Evolutionary conservation across 2,329 filamentous ascomycete species (phyloP).

Genomic region (Neofusicoccum cordaticola): DNA sequence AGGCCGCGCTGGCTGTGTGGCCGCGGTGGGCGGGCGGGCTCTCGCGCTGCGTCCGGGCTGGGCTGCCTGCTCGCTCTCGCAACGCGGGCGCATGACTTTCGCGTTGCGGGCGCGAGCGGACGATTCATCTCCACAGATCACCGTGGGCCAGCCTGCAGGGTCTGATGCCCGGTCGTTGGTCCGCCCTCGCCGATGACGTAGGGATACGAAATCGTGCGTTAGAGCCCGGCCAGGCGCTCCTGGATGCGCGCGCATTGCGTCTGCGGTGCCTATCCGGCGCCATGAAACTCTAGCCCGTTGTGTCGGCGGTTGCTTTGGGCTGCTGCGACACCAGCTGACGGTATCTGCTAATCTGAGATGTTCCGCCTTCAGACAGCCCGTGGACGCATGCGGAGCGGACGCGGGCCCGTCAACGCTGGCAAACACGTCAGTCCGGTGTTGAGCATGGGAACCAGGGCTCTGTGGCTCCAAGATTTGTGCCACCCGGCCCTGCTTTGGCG

Average conservation of each 20-base stretch:
- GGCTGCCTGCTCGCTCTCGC: neutral
- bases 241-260: slow-evolving; percentile 10
- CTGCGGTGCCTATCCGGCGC: slow-evolving; percentile 5
- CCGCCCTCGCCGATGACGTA: slow-evolving; percentile 7
- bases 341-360: neutral
- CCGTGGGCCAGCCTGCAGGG: slow-evolving; percentile 4
- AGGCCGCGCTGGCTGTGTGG: neutral
- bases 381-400: slow-evolving; percentile 1
- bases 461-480: neutral
- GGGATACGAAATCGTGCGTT: slow-evolving; percentile 6
- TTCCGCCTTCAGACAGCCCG: neutral
- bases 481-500: neutral
- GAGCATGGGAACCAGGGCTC: neutral
- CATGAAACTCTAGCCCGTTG: neutral
- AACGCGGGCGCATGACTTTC: slow-evolving; percentile 3
- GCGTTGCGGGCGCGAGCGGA: neutral
- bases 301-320: neutral
- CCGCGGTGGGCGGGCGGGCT: neutral
- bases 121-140: slow-evolving; percentile 13
- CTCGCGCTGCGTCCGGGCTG: neutral
- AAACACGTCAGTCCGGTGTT: neutral
- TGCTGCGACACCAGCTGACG: slow-evolving; percentile 6
- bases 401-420: neutral
- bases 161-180: slow-evolving; percentile 9
- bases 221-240: slow-evolving; percentile 2